Base-by-base conservation (phyloP, 2,329 filamentous ascomycete genomes). In the Aureobasidium sp. region DNA sequence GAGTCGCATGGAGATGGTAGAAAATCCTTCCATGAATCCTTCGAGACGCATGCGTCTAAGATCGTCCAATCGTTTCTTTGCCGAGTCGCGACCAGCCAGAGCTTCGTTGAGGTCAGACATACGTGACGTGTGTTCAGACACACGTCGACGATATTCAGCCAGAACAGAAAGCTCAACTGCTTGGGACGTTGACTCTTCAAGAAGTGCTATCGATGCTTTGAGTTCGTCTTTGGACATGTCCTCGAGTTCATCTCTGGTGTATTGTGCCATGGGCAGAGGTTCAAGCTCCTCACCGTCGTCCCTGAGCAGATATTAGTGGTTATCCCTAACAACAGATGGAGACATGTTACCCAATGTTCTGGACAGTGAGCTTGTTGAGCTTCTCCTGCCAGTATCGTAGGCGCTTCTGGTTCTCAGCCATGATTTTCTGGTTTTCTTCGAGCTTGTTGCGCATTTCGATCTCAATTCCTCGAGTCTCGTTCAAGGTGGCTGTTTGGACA, bases 361-460 rank as follows among this genome's bases (percentile, higher is more conserved):
- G 91, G 38, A 97, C 77, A 3, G 81, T 76, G 27, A 99, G 82
- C 77, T 96, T 97, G 57, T 81, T 80, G 9, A 95, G 79, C 77
- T 97, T 96, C 62, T 96, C 90, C 59, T 91, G 79, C 91, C 92
- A 97, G 76, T 96, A 90, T 38, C 81, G 82, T 42, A 89, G 81
- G 62, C 89, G 85, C 74, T 89, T 92, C 72, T 95, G 86, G 73
- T 95, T 96, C 69, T 97, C 93, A 0, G 77, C 74, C 15, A 97
- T 81, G 10, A 87, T 84, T 75, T 99, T 99, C 66, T 96, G 89
- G 72, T 93, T 94, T 70, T 97, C 93, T 70, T 97, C 94, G 1
- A 99, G 85, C 76, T 95, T 95, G 75, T 97, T 97, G 64, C 89
- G 88, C 91, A 97, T 96, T 74, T 99, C 94, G 63, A 99, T 96